phyloP scores from a whole-genome alignment of 2,329 filamentous ascomycete genomes.

The Fusarium avenaceum region DNA sequence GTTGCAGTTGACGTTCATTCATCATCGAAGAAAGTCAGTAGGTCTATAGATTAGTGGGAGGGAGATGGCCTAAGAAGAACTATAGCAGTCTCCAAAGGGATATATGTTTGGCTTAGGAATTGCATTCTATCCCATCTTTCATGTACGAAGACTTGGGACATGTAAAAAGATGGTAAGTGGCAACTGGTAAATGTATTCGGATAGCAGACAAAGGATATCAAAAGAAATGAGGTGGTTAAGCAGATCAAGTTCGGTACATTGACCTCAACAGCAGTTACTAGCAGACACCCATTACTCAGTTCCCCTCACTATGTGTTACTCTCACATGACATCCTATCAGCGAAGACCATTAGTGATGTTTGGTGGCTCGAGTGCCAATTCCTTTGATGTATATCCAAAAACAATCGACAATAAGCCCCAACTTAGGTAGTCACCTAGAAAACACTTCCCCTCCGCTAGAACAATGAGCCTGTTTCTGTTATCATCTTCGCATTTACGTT shows the following conservation, averaged over 20 bases:
- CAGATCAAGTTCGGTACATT: not conserved
- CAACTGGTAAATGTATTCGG: not conserved
- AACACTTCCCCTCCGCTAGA: not conserved
- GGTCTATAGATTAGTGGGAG: not conserved
- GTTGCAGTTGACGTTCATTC: too few species aligned
- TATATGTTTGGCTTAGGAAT: too few species aligned
- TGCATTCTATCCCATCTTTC: too few species aligned
- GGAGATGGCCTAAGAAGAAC: not conserved
- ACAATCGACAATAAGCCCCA: slow-evolving; percentile 41
- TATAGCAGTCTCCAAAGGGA: too few species aligned
- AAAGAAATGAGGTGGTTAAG: too few species aligned
- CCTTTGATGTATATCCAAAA: slow-evolving; percentile 30
- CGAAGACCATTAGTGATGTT: slow-evolving; percentile 1
- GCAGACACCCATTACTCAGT: too few species aligned
- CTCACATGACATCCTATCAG: not conserved
- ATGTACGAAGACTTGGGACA: too few species aligned
- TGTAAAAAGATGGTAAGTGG: too few species aligned
- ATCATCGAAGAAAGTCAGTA: not conserved
- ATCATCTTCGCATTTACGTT: not conserved
- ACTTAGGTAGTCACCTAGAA: not conserved
- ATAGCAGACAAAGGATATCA: not conserved
- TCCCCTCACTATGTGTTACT: not conserved
- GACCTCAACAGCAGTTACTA: not conserved
- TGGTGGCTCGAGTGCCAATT: slow-evolving; percentile 9
- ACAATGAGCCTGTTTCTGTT: not conserved